A percentile compares a stretch with the other conserved stretches of the same genome.
These are phyloP conservation scores for Dipteronia sinensis DNA, from an alignment of 345 rosid species.

Conservation along the genomic window DNA sequence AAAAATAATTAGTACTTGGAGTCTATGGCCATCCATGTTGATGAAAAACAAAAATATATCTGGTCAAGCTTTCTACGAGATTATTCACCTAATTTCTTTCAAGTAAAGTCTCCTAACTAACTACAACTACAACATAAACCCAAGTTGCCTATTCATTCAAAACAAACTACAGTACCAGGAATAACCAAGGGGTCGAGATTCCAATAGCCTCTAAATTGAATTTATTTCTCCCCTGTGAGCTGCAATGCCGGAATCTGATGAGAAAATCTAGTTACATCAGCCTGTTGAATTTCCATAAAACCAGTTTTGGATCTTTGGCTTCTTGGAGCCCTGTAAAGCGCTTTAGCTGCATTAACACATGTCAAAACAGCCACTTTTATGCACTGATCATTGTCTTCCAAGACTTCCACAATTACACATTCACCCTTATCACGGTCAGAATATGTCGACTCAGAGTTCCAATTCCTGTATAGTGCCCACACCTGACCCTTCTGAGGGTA, in stretches of 20 bases:
- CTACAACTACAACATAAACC: not conserved
- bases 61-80: slow-evolving; percentile 6
- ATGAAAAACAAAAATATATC: not conserved
- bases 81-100: not conserved
- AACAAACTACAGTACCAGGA: slow-evolving; percentile 19
- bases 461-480: slow-evolving; percentile 57
- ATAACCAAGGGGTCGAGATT: slow-evolving; percentile 49
- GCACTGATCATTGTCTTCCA: slow-evolving; percentile 30
- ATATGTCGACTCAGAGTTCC: slow-evolving; percentile 16
- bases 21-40: not conserved
- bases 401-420: slow-evolving; percentile 50
- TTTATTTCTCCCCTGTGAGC: slow-evolving; percentile 22
- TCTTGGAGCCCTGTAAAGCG: slow-evolving; percentile 38
- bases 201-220: slow-evolving; percentile 36
- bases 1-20: not conserved
- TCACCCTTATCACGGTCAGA: slow-evolving; percentile 27
- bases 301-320: slow-evolving; percentile 29
- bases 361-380: slow-evolving; percentile 35
- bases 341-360: slow-evolving; percentile 17
- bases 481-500: slow-evolving; percentile 54
- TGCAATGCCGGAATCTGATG: slow-evolving; percentile 58
- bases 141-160: slow-evolving; percentile 27
- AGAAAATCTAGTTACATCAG: slow-evolving; percentile 48
- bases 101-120: not conserved
- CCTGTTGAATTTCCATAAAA: slow-evolving; percentile 30